Evolutionary conservation across 2,329 filamentous ascomycete species (phyloP).

Genomic region (Aspergillus calidoustus): DNA sequence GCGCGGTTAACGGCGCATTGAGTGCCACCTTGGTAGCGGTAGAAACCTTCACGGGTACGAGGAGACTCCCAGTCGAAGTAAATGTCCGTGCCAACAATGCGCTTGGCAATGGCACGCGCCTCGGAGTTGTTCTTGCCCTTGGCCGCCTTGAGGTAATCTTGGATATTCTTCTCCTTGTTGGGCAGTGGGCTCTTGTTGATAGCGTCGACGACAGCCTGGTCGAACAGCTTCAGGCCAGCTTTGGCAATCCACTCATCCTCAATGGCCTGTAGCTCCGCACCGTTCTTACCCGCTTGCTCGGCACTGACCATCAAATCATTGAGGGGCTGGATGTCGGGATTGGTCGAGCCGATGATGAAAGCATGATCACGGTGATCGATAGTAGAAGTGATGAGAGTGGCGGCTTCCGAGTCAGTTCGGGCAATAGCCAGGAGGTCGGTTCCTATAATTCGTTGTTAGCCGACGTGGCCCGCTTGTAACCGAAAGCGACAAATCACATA

Average conservation of each 20-base stretch:
- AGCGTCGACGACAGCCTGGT: constrained; percentile 82
- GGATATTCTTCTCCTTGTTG: constrained; percentile 71
- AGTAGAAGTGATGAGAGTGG: constrained; percentile 93
- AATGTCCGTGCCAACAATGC: constrained; percentile 77
- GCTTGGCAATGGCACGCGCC: constrained; percentile 77
- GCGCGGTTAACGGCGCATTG: constrained; percentile 90
- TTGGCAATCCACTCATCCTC: constrained; percentile 85
- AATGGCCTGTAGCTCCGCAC: constrained; percentile 81
- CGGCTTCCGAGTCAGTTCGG: constrained; percentile 95
- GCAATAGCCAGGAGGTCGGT: constrained; percentile 88
- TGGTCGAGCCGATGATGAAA: constrained; percentile 90
- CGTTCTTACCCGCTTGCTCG: constrained; percentile 79
- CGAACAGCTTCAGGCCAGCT: constrained; percentile 84
- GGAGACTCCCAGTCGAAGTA: constrained; percentile 96
- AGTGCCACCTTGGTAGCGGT: constrained; percentile 88
- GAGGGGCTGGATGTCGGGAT: constrained; percentile 79
- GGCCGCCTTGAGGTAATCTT: constrained; percentile 67
- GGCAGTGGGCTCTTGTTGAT: constrained; percentile 69
- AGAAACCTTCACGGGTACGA: constrained; percentile 92
- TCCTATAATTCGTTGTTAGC: constrained; percentile 51
- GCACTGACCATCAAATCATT: constrained; percentile 90
- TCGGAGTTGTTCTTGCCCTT: constrained; percentile 88
- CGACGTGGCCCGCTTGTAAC: neutral
- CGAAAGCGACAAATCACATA: constrained; percentile 38
- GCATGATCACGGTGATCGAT: constrained; percentile 94